Conservation (phyloP, 2,329 filamentous ascomycete genomes). For the Colletotrichum chrysophilum region DNA sequence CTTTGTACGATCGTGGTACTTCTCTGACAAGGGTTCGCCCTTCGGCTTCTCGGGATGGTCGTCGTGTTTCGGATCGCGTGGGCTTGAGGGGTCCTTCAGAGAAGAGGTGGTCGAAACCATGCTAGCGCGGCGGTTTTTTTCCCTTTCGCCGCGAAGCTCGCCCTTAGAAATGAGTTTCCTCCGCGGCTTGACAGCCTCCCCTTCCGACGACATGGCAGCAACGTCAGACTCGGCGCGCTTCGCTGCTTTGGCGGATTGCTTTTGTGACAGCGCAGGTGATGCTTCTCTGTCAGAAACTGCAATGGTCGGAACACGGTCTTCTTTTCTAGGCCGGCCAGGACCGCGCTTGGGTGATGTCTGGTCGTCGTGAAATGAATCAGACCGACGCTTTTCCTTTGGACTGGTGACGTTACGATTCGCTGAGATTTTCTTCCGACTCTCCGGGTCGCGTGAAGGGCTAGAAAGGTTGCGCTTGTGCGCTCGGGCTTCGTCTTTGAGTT, state of each 20-base stretch:
- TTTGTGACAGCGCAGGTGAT: conserved; percentile 53
- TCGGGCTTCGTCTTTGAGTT: conserved; percentile 49
- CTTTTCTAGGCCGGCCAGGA: conserved; percentile 59
- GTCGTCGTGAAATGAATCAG: conserved; percentile 53
- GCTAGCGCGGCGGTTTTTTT: conserved; percentile 64
- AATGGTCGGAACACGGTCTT: conserved; percentile 53
- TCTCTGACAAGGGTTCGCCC: conserved; percentile 50
- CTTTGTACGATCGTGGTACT: conserved; percentile 64
- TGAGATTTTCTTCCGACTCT: conserved; percentile 47
- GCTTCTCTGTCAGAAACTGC: conserved; percentile 58
- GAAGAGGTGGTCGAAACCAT: conserved; percentile 61
- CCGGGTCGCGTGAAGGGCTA: conserved; percentile 53
- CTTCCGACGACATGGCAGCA: conserved; percentile 59
- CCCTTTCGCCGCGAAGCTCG: conserved; percentile 64
- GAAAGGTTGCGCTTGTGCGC: conserved; percentile 51
- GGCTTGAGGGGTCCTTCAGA: conserved; percentile 58
- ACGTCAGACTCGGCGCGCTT: conserved; percentile 61
- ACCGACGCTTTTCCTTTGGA: conserved; percentile 54
- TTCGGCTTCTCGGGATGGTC: conserved; percentile 54
- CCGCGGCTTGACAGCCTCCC: conserved; percentile 62
- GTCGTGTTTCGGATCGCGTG: conserved; percentile 53
- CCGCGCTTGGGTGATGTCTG: conserved; percentile 54
- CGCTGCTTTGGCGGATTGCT: conserved; percentile 48
- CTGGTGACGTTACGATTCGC: conserved; percentile 42
- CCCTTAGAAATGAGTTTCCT: conserved; percentile 69